Evolutionary conservation across 768 basidiomycete species (phyloP).

Genomic region (Tremella mesenterica): DNA sequence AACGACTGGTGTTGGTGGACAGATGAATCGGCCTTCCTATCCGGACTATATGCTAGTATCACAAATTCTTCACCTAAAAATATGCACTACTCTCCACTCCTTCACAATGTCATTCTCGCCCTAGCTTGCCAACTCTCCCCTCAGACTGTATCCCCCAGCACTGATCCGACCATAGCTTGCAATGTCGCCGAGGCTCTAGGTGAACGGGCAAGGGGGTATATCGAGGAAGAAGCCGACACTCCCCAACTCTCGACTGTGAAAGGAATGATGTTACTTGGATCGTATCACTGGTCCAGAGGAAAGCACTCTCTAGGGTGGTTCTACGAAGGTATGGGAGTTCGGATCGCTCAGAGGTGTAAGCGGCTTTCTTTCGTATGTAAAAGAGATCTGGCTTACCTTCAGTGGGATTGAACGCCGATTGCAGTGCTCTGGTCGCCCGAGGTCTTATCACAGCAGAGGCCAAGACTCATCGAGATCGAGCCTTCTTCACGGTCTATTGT

Average conservation of each 20-base stretch:
- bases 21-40: not conserved
- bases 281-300: constrained; percentile 46
- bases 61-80: constrained; percentile 23
- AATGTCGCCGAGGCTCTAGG: constrained; percentile 25
- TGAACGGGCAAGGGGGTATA: constrained; percentile 45
- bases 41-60: constrained; percentile 19
- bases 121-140: constrained; percentile 36
- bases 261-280: constrained; percentile 46
- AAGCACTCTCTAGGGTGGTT: constrained; percentile 50
- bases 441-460: constrained; percentile 14
- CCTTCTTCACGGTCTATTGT: constrained; percentile 10
- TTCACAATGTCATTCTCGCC: constrained; percentile 59
- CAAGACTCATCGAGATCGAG: constrained; percentile 8
- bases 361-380: not conserved
- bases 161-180: not conserved
- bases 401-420: constrained; percentile 40
- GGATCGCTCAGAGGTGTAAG: constrained; percentile 32
- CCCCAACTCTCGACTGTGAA: constrained; percentile 49
- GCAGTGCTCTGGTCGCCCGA: constrained; percentile 16
- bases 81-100: constrained; percentile 60
- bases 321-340: constrained; percentile 46
- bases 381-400: not conserved
- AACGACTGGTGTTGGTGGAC: constrained; percentile 5
- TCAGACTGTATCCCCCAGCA: not conserved
- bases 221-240: constrained; percentile 47